A percentile compares a stretch with the other conserved stretches of the same genome.
These are phyloP conservation scores for Pneumocystis oryctolagi DNA, from an alignment of 1,139 yeast genomes.

Conservation along the genomic window DNA sequence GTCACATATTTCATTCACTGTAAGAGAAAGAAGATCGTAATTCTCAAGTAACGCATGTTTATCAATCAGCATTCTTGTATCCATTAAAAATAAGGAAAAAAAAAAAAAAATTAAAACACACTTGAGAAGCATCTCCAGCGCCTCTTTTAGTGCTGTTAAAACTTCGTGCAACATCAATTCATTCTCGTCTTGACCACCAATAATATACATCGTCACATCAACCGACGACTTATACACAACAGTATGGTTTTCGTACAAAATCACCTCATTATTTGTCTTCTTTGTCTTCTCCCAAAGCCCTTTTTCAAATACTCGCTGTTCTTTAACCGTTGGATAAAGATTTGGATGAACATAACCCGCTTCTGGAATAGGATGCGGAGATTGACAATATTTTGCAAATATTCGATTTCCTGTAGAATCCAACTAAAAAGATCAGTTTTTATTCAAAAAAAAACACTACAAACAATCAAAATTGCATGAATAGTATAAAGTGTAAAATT, in stretches of 20 bases:
- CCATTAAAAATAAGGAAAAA: background rate
- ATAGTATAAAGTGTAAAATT: conserved; percentile 44
- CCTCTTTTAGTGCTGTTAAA: conserved; percentile 63
- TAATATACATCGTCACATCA: conserved; percentile 56
- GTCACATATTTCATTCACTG: conserved; percentile 83
- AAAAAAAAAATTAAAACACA: background rate
- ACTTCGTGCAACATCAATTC: conserved; percentile 71
- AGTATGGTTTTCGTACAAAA: conserved; percentile 62
- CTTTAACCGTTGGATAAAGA: conserved; percentile 30
- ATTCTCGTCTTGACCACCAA: conserved; percentile 68
- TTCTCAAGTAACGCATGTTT: conserved; percentile 63
- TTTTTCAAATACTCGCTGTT: conserved; percentile 65
- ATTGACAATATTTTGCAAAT: conserved; percentile 68
- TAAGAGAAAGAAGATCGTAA: conserved; percentile 72
- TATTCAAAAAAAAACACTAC: background rate
- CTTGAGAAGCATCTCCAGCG: conserved; percentile 60
- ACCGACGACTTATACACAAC: conserved; percentile 69
- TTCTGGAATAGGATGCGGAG: conserved; percentile 34
- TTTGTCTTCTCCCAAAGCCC: conserved; percentile 57
- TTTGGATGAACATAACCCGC: conserved; percentile 20
- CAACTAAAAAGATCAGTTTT: conserved; percentile 23
- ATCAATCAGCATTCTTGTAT: conserved; percentile 32
- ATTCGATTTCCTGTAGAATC: conserved; percentile 72
- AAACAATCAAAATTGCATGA: conserved; percentile 47
- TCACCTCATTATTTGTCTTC: conserved; percentile 66